Evolutionary conservation across 768 basidiomycete species (phyloP).

Genomic region (Hydnomerulius pinastri): DNA sequence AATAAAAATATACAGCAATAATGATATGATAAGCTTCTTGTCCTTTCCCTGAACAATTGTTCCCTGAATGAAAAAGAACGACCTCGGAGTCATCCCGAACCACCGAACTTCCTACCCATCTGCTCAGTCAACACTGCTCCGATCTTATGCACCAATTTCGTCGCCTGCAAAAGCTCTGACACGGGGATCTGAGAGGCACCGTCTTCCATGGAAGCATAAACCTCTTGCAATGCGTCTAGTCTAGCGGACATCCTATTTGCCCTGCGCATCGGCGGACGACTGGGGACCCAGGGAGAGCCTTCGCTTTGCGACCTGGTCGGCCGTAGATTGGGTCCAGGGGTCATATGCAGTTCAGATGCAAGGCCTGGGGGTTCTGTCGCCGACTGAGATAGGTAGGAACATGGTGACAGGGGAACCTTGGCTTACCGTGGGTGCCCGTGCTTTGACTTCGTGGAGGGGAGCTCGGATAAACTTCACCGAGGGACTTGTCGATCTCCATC

Average conservation of each 20-base stretch:
- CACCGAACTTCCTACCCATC: constrained; percentile 39
- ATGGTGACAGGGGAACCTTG: not conserved
- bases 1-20: not conserved
- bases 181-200: constrained; percentile 51
- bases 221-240: constrained; percentile 45
- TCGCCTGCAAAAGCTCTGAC: constrained; percentile 50
- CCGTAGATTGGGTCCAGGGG: not conserved
- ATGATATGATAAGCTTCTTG: not conserved
- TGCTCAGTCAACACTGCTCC: constrained; percentile 47
- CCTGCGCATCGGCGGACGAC: constrained; percentile 32
- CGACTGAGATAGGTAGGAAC: not conserved
- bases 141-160: constrained; percentile 47
- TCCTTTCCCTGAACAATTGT: not conserved
- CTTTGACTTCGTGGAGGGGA: constrained; percentile 6
- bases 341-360: not conserved
- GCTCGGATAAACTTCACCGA: constrained; percentile 9
- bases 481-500: constrained; percentile 22
- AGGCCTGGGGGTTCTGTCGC: not conserved
- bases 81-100: constrained; percentile 9
- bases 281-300: constrained; percentile 4
- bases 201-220: constrained; percentile 43
- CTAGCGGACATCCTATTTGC: constrained; percentile 42
- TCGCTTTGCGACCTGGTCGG: constrained; percentile 13
- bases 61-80: not conserved
- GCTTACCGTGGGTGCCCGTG: constrained; percentile 13